Percentiles rank a stretch among this genome's conserved stretches.
Evolutionary conservation across 2,329 filamentous ascomycete genomes (phyloP).

Genomic region (Ascochyta lentis): DNA sequence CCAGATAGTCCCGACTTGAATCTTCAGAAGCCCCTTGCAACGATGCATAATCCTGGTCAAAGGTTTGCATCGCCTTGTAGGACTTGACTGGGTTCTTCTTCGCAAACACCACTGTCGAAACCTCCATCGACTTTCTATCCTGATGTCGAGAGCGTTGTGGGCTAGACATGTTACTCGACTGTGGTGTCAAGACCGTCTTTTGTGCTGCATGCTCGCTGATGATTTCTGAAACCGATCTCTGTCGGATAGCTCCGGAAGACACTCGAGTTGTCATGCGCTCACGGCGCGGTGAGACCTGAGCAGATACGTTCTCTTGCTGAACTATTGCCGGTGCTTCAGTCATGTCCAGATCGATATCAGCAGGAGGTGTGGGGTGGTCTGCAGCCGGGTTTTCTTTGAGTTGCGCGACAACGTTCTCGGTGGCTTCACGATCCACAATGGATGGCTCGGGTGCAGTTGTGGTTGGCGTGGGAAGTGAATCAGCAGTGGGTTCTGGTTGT

Average conservation of each 20-base stretch:
- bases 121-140: slow-evolving; percentile 62
- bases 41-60: slow-evolving; percentile 50
- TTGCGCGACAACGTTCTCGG: slow-evolving; percentile 22
- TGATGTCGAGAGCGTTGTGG: slow-evolving; percentile 31
- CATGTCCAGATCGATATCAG: slow-evolving; percentile 46
- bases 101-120: slow-evolving; percentile 80
- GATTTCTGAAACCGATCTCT: slow-evolving; percentile 77
- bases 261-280: slow-evolving; percentile 73
- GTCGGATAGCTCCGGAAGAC: slow-evolving; percentile 71
- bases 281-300: slow-evolving; percentile 32
- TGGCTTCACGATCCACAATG: slow-evolving; percentile 29
- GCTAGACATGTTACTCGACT: slow-evolving; percentile 39
- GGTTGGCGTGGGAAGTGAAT: slow-evolving; percentile 47
- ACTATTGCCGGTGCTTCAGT: slow-evolving; percentile 30
- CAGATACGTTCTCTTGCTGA: slow-evolving; percentile 23
- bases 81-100: slow-evolving; percentile 58
- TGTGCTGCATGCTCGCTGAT: slow-evolving; percentile 63
- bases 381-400: slow-evolving; percentile 19
- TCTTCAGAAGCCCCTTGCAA: slow-evolving; percentile 57
- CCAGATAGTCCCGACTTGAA: slow-evolving; percentile 64
- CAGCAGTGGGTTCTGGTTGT: slow-evolving; percentile 31
- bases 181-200: slow-evolving; percentile 53
- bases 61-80: slow-evolving; percentile 41
- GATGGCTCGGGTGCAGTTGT: slow-evolving; percentile 44
- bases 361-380: slow-evolving; percentile 46